phyloP scores from a whole-genome alignment of 1,284 basidiomycete species.

The Puccinia hordei region DNA sequence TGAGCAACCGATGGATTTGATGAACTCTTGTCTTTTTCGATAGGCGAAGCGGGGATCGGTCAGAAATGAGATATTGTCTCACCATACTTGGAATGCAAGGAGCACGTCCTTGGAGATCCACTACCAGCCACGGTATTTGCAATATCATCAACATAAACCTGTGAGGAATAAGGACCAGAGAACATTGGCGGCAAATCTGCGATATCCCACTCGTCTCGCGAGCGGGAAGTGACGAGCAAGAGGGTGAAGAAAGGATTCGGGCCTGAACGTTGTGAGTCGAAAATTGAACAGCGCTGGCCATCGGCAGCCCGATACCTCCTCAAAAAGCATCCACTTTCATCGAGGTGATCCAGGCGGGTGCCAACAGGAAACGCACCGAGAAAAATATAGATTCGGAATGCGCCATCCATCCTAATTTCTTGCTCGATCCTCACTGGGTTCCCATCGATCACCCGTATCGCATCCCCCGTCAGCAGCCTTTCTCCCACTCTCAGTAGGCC shows the following conservation, averaged over 20 bases:
- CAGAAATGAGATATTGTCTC: conserved; percentile 52
- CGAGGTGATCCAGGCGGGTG: not conserved
- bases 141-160: conserved; percentile 38
- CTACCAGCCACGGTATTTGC: conserved; percentile 11
- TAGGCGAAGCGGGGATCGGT: not conserved
- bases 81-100: conserved; percentile 49
- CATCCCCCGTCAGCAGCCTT: conserved; percentile 56
- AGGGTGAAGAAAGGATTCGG: conserved; percentile 56
- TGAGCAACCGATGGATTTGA: not conserved
- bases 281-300: conserved; percentile 51
- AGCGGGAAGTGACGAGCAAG: conserved; percentile 54
- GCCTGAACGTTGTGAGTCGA: conserved; percentile 54
- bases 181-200: conserved; percentile 26
- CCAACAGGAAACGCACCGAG: not conserved
- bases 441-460: conserved; percentile 56
- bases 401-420: conserved; percentile 58
- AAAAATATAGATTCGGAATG: conserved; percentile 53
- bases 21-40: not conserved
- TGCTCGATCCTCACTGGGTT: conserved; percentile 58
- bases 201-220: conserved; percentile 57
- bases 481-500: conserved; percentile 54
- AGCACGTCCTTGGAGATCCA: not conserved
- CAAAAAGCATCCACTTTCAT: conserved; percentile 54
- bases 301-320: conserved; percentile 52
- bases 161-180: conserved; percentile 11